Base-by-base conservation (phyloP, 2,329 filamentous ascomycete genomes). In the Sclerotiophoma versabilis region DNA sequence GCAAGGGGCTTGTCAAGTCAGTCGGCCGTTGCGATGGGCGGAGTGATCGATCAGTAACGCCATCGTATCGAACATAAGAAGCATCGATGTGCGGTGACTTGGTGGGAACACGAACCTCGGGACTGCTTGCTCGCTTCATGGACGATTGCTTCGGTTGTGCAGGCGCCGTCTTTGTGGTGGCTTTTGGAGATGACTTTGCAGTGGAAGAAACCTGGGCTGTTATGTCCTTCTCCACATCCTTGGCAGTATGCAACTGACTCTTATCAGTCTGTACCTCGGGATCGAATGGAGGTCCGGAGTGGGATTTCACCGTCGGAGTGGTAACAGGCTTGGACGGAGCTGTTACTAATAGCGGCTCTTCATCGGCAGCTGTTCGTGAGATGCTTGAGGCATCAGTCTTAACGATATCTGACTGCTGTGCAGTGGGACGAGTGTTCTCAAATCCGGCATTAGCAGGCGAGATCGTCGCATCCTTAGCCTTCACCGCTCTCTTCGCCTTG, bases 401-500 rank as follows among this genome's bases (percentile, higher is more conserved):
- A 4, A 12, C 4, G 7, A 10, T 7, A 8, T 12, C 4, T 5
- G 25, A 1, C 12, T 33, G 36, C 15, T 38, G 30, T 14, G 27
- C 11, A 8, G n/a, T 7, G 10, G 27, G 25, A 7, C 32, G 33
- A 2, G 32, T 8, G 11, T 7, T 17, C 22, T 45, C 9, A 2
- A 19, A n/a, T 2, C 10, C 46, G 14, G 5, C 12, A 1, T 29
- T 17, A 2, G 27, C n/a, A 7, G 39, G 29, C 27, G 23, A 43
- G 6, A 7, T 8, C 5, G 17, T 15, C 12, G 20, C 17, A 19
- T 19, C 12, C n/a, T 17, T 33, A 2, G 29, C 8, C 15, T 20
- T 33, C 7, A 23, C 25, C 20, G 32, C 42, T 22, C 60, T 64
- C 41, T 61, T 66, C 5, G 50, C 59, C 23, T 54, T 68, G 10